Evolutionary conservation across 2,329 filamentous ascomycete species (phyloP).

Genomic region (Cladobotryum protrusum): DNA sequence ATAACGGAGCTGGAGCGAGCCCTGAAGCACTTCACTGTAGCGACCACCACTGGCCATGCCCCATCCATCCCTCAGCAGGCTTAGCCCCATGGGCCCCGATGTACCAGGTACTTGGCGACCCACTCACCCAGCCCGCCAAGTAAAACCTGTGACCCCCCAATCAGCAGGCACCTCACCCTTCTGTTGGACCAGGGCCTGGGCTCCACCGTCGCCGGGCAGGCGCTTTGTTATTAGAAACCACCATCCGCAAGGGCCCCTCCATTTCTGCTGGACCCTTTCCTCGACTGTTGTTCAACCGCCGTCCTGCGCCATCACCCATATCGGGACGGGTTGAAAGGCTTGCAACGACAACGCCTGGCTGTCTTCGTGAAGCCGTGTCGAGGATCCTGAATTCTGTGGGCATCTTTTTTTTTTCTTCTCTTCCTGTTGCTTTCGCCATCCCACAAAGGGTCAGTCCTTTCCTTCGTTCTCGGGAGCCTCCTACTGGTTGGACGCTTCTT

Average conservation of each 20-base stretch:
- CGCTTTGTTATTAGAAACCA: constrained; percentile 14
- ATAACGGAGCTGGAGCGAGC: neutral
- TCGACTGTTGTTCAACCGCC: constrained; percentile 10
- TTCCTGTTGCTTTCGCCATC: constrained; percentile 4
- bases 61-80: neutral
- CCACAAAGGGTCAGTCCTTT: constrained; percentile 4
- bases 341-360: constrained; percentile 4
- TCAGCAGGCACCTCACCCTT: neutral
- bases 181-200: neutral
- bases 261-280: constrained; percentile 13
- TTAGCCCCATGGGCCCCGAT: neutral
- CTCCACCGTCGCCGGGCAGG: neutral
- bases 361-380: constrained; percentile 4
- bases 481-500: neutral
- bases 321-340: constrained; percentile 9
- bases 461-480: neutral
- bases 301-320: constrained; percentile 6
- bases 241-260: constrained; percentile 12
- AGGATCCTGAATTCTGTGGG: neutral
- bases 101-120: constrained; percentile 9
- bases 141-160: constrained; percentile 1
- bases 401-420: constrained; percentile 7
- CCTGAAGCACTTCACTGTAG: too few relatives aligned
- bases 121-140: neutral
- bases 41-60: neutral